Base-by-base conservation (phyloP, 495 filamentous ascomycete genomes). In the Symbiotaphrina buchneri region DNA sequence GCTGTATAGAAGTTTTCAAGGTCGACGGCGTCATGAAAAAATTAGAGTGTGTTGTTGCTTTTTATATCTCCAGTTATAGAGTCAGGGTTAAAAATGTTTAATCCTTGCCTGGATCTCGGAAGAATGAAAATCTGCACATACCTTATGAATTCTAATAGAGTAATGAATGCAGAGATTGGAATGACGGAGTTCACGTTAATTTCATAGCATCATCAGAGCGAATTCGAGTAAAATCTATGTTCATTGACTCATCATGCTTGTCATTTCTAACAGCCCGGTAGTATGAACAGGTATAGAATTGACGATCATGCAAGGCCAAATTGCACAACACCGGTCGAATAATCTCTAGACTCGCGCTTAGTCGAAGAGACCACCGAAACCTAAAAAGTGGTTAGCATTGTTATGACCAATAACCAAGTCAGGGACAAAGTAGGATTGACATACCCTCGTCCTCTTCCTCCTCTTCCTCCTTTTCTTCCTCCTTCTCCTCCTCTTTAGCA, bases 361-460 rank as follows among this genome's bases (percentile, higher is more conserved):
- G 59, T 43, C 53, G 63, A 82, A 81, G 40, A 82, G 59, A 59
- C 68, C 75, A 47, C 68, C 68, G 57, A 74, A 74, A 10, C 35
- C 35, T 38, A 24, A 1, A 10, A 36, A 0, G 2, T 15, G 22
- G 30, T 35, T 19, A 38, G 30, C 17, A 26, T 11, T 2, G 20
- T 18, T 3, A 37, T 35, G 6, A 27, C 22, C 25, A 34, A 11
- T 13, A 28, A 17, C 14, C 5, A 3, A 25, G 29, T 4, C n/a
- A 17, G 25, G 10, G 32, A 8, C 14, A 13, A 15, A 5, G 7
- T 5, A 23, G 13, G n/a, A 29, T 17, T 4, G 8, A 46, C 54
- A 54, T 71, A 41, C 63, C 63, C 28, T 60, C 59, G 38, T 74
- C 69, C 45, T 69, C 60, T 41, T 62, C 59, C 43, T 65, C 48